Evolutionary conservation across 306 rosid species (phyloP), one percentile per base, ranked within the genome.

Genomic region (Quercus rubra): DNA sequence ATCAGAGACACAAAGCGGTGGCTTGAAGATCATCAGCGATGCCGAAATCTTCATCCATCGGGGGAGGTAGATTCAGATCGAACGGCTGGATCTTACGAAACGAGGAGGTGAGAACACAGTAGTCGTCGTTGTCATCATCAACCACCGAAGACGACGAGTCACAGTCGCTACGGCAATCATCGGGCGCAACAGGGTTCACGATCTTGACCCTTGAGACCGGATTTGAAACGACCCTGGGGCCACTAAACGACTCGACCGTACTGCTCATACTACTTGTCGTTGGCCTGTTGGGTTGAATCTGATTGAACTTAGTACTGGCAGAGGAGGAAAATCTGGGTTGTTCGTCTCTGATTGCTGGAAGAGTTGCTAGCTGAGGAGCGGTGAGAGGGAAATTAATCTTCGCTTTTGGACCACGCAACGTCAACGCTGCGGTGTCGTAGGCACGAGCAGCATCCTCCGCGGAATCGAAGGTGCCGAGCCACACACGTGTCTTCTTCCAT

Each of bases 401-500:
- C 0, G 98, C 98, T 10, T 92, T 94, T 0, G 92, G 88, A 0
- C 97, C 98, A 0, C 98, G 93, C 21, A 92, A 85, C 9, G 94
- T 83, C 4, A 86, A 74, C 31, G 98, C 97, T 17, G 97, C 98
- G 0, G 88, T 76, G 46, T 94, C 98, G 82, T 94, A 94, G 2
- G 98, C 98, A 5, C 89, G 73, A 1, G 97, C 98, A 0, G 98
- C 98, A 19, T 89, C 94, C 79, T 88, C 94, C 9, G 97, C 94
- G 9, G 97, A 87, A 33, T 89, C 97, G 70, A 87, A 94, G 13
- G 97, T 94, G 3, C 98, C 98, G 11, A 94, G 91, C 98, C 98
- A 94, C 3, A 92, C 97, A 25, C 97, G 93, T 1, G 89, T 83
- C 66, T 91, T 94, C 79, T 86, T 94, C 94, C 88, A 91, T 2